Conservation (phyloP, 164 flowering plant species). For the Berberis thunbergii region DNA sequence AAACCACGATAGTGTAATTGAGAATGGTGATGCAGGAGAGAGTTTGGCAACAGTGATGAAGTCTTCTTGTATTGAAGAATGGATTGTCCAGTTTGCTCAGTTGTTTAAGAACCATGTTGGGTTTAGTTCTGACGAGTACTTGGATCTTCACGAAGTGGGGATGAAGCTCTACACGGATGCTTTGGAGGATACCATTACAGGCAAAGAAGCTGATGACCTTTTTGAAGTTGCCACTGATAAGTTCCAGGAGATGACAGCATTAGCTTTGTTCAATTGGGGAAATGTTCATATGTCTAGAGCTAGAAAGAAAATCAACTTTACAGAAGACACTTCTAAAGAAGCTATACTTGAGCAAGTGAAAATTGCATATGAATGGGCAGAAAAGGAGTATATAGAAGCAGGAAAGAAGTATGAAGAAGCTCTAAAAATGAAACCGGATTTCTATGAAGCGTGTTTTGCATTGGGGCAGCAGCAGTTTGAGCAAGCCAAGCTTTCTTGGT, state of each 20-base stretch:
- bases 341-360: conserved; percentile 29
- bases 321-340: conserved; percentile 48
- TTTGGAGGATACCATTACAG: conserved; percentile 65
- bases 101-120: conserved; percentile 78
- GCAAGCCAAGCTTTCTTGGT: conserved; percentile 85
- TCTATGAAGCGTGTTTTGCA: conserved; percentile 76
- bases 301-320: conserved; percentile 42
- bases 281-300: conserved; percentile 32
- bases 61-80: conserved; percentile 47
- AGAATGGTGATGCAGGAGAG: conserved; percentile 21
- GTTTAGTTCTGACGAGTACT: conserved; percentile 53
- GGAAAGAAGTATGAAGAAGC: conserved; percentile 63
- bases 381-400: conserved; percentile 49
- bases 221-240: conserved; percentile 58
- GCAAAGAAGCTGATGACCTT: conserved; percentile 68
- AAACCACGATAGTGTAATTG: conserved; percentile 8
- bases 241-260: conserved; percentile 83
- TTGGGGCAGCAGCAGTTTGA: conserved; percentile 84
- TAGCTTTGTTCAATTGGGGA: conserved; percentile 65
- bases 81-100: conserved; percentile 75
- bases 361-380: conserved; percentile 63
- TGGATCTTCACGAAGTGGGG: conserved; percentile 75
- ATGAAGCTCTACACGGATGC: conserved; percentile 80
- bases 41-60: conserved; percentile 12
- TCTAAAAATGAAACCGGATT: conserved; percentile 59